Evolutionary conservation across 2,329 filamentous ascomycete genomes (phyloP).

Genomic region (Penicillium sp.): DNA sequence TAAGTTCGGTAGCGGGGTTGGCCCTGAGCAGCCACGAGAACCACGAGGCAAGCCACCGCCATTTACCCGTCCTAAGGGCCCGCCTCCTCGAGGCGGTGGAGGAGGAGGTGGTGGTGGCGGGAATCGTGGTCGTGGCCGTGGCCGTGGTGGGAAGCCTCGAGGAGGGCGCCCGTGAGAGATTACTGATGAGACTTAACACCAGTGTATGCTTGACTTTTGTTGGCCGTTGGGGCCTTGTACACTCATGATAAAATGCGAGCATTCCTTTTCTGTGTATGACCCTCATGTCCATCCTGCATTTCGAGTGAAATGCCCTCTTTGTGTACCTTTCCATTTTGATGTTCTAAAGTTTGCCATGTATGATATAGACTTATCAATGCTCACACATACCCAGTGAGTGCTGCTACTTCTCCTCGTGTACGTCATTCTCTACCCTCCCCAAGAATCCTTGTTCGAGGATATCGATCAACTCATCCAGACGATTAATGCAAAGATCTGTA

Average conservation of each 20-base stretch:
- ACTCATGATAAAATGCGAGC: background rate
- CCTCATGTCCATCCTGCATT: background rate
- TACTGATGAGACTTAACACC: background rate
- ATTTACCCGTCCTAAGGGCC: background rate
- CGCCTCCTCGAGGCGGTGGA: slow-evolving; percentile 13
- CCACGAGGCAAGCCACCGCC: slow-evolving; percentile 8
- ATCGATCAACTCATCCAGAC: slow-evolving; percentile 73
- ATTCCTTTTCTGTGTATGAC: background rate
- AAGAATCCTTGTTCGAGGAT: slow-evolving; percentile 75
- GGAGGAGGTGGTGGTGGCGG: slow-evolving; percentile 12
- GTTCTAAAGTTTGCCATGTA: background rate
- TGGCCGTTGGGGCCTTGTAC: background rate
- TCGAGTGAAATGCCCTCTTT: background rate
- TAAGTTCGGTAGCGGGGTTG: slow-evolving; percentile 36
- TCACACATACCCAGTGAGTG: background rate
- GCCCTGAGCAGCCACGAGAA: slow-evolving; percentile 18
- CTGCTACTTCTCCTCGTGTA: slow-evolving; percentile 3
- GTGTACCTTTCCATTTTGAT: background rate
- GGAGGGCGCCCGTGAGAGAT: slow-evolving; percentile 11
- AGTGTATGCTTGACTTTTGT: background rate
- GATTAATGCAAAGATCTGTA: slow-evolving; percentile 72
- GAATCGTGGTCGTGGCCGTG: slow-evolving; percentile 23
- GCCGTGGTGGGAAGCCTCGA: slow-evolving; percentile 16
- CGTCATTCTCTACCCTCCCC: slow-evolving; percentile 42
- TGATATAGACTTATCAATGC: background rate